Conservation (phyloP, 1,139 yeast species). For the Geotrichum carabidarum region DNA sequence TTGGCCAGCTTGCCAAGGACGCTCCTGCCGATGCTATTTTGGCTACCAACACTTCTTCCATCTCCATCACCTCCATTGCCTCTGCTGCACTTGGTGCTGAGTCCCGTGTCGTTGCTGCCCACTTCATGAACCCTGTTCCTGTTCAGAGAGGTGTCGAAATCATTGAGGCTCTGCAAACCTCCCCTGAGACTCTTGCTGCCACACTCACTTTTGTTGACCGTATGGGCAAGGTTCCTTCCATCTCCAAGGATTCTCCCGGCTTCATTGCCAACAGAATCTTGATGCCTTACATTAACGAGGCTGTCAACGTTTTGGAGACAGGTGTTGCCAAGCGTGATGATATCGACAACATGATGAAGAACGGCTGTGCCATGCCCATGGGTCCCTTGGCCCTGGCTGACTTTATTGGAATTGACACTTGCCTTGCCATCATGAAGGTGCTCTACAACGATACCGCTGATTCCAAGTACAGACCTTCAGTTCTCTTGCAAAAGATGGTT, state of each 20-base stretch:
- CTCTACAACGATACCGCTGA: slow-evolving; percentile 41
- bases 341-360: slow-evolving; percentile 43
- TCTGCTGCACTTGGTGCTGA: slow-evolving; percentile 43
- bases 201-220: slow-evolving; percentile 35
- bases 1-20: slow-evolving; percentile 35
- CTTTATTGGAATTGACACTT: slow-evolving; percentile 44
- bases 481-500: slow-evolving; percentile 39
- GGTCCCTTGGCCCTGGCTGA: slow-evolving; percentile 45
- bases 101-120: slow-evolving; percentile 41
- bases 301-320: slow-evolving; percentile 41
- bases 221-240: slow-evolving; percentile 40
- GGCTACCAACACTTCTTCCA: slow-evolving; percentile 45
- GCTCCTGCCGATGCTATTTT: slow-evolving; percentile 36
- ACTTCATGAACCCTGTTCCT: slow-evolving; percentile 47
- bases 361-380: slow-evolving; percentile 48
- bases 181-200: slow-evolving; percentile 34
- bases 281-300: slow-evolving; percentile 45
- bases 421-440: slow-evolving; percentile 43
- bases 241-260: slow-evolving; percentile 42
- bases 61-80: slow-evolving; percentile 43
- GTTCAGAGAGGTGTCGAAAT: slow-evolving; percentile 46
- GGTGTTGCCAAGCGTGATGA: slow-evolving; percentile 42
- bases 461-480: slow-evolving; percentile 43
- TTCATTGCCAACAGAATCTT: slow-evolving; percentile 43
- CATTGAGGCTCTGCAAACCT: slow-evolving; percentile 42